phyloP scores from a whole-genome alignment of 1,284 basidiomycete genomes.

The Cryptococcus sp. region DNA sequence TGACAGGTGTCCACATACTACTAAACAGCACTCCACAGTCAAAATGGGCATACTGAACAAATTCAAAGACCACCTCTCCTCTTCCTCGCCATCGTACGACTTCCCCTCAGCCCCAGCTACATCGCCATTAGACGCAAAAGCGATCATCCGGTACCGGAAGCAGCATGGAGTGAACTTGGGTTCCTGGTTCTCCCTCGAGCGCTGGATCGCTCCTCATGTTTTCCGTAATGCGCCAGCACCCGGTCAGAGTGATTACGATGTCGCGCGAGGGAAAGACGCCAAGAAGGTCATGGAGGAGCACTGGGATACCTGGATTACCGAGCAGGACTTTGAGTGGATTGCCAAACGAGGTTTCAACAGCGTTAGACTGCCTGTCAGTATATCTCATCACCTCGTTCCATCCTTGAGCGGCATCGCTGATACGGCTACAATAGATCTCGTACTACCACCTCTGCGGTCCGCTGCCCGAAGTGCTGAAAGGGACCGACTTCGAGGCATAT shows the following conservation, averaged over 20 bases:
- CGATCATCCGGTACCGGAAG: constrained; percentile 66
- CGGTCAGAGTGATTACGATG: constrained; percentile 72
- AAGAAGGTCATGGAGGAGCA: constrained; percentile 69
- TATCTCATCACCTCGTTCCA: not conserved
- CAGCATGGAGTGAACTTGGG: constrained; percentile 83
- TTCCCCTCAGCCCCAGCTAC: constrained; percentile 13
- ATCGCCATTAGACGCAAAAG: constrained; percentile 30
- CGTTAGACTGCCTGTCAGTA: constrained; percentile 75
- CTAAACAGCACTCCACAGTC: not conserved
- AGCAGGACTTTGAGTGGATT: constrained; percentile 73
- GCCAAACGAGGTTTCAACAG: constrained; percentile 73
- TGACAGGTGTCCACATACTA: not conserved
- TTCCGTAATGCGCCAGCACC: constrained; percentile 61
- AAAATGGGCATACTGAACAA: constrained; percentile 51
- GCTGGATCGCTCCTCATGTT: constrained; percentile 67
- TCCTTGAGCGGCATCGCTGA: too few species aligned
- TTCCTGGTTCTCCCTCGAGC: constrained; percentile 69
- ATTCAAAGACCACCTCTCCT: constrained; percentile 29
- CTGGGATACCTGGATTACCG: constrained; percentile 77
- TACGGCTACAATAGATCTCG: constrained; percentile 61
- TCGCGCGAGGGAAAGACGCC: constrained; percentile 64
- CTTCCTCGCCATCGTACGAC: constrained; percentile 10
- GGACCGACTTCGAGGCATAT: constrained; percentile 70
- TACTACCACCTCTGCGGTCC: constrained; percentile 71
- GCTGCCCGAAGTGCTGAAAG: constrained; percentile 65